phyloP scores from a whole-genome alignment of 768 basidiomycete genomes.

The Pleurotus ostreatus region DNA sequence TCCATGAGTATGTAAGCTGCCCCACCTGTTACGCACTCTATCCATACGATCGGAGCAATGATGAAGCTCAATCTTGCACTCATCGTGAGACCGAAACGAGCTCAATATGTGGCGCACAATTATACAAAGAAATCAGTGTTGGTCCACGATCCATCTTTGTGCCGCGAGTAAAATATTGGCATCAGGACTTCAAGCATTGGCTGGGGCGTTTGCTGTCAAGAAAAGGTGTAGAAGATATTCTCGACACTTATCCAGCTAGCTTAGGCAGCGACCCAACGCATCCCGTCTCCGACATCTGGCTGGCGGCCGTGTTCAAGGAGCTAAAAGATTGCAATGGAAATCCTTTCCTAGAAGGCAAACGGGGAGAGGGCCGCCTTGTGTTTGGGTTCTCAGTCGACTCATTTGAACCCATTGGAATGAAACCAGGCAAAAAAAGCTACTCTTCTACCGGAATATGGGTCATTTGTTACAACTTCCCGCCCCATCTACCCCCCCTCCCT shows the following conservation, averaged over 20 bases:
- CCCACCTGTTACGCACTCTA: constrained; percentile 19
- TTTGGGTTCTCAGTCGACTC: not conserved
- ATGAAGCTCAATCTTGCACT: not conserved
- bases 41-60: constrained; percentile 10
- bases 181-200: constrained; percentile 21
- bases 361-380: not conserved
- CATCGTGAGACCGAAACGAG: constrained; percentile 1
- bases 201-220: constrained; percentile 21
- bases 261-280: not conserved
- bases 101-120: not conserved
- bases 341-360: not conserved
- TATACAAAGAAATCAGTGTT: constrained; percentile 7
- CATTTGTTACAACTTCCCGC: constrained; percentile 4
- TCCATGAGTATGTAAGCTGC: constrained; percentile 17
- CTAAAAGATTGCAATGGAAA: not conserved
- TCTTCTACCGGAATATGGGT: not conserved
- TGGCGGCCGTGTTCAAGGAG: not conserved
- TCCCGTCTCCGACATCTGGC: constrained; percentile 1
- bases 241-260: constrained; percentile 14
- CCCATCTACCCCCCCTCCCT: not conserved
- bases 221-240: constrained; percentile 20
- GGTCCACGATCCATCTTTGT: not conserved
- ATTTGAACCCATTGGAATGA: not conserved
- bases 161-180: constrained; percentile 15
- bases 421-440: not conserved